These are phyloP conservation scores for Talaromyces sp. DNA, from an alignment of 2,329 filamentous ascomycete genomes.

Conservation along the genomic window DNA sequence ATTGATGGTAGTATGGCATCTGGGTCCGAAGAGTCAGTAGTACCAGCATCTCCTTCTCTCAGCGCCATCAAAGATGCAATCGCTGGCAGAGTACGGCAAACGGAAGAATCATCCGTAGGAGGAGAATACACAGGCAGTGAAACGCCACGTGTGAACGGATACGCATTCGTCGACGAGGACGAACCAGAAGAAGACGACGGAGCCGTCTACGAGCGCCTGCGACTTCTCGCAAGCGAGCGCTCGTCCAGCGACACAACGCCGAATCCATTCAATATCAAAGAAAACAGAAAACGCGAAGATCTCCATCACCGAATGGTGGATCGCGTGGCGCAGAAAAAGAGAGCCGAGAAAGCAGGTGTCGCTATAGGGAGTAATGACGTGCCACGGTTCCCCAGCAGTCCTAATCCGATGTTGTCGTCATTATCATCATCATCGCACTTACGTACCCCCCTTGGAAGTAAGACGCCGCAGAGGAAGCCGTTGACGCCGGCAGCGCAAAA, in stretches of 20 bases:
- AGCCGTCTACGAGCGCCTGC: slow-evolving; percentile 31
- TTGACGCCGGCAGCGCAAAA: slow-evolving; percentile 46
- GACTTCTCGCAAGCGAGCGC: slow-evolving; percentile 34
- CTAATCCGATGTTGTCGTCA: slow-evolving; percentile 32
- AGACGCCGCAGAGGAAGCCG: slow-evolving; percentile 28
- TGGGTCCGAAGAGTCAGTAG: slow-evolving; percentile 41
- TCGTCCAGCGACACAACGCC: slow-evolving; percentile 46
- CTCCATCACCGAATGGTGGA: slow-evolving; percentile 87
- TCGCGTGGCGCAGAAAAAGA: slow-evolving; percentile 69
- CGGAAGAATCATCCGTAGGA: slow-evolving; percentile 54
- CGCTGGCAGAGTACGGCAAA: slow-evolving; percentile 63
- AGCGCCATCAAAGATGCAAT: slow-evolving; percentile 83
- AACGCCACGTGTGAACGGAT: slow-evolving; percentile 89
- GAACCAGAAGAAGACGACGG: slow-evolving; percentile 51
- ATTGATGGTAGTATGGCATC: slow-evolving; percentile 48
- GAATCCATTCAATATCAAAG: slow-evolving; percentile 77
- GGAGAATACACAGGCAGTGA: slow-evolving; percentile 61
- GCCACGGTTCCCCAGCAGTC: slow-evolving; percentile 40
- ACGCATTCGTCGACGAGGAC: slow-evolving; percentile 86
- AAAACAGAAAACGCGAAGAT: slow-evolving; percentile 71
- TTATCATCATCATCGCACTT: slow-evolving; percentile 28
- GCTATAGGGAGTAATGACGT: slow-evolving; percentile 28
- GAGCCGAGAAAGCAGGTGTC: slow-evolving; percentile 57
- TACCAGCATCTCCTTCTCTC: slow-evolving; percentile 75
- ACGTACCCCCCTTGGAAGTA: slow-evolving; percentile 15